These are phyloP conservation scores for Sporobolomyces phaffii DNA, from an alignment of 768 basidiomycete genomes.

Conservation along the genomic window DNA sequence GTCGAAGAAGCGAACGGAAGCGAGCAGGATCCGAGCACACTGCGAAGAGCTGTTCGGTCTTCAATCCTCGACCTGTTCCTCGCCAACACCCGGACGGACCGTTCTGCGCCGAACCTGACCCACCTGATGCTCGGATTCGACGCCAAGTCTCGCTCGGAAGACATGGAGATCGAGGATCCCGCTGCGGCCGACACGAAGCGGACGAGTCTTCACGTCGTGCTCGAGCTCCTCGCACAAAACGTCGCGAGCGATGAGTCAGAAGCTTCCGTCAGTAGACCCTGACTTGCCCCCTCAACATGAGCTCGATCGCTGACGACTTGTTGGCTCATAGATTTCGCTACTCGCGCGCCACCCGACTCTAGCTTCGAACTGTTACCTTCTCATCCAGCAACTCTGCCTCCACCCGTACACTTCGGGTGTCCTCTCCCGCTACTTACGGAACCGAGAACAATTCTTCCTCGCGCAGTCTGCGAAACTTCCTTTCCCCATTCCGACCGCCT, in stretches of 20 bases:
- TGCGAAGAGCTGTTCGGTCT: conserved; percentile 63
- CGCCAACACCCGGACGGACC: conserved; percentile 60
- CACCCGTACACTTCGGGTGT: conserved; percentile 75
- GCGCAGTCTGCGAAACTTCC: conserved; percentile 76
- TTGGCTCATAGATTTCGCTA: conserved; percentile 39
- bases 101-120: conserved; percentile 71
- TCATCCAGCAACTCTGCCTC: conserved; percentile 79
- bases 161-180: conserved; percentile 45
- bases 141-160: conserved; percentile 26
- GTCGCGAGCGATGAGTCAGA: conserved; percentile 52
- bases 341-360: conserved; percentile 55
- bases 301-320: background rate
- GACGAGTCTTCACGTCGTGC: conserved; percentile 72
- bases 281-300: background rate
- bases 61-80: conserved; percentile 76
- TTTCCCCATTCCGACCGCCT: conserved; percentile 53
- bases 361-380: conserved; percentile 76
- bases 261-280: conserved; percentile 20
- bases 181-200: conserved; percentile 40
- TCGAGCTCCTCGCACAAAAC: conserved; percentile 65
- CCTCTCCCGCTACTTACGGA: conserved; percentile 76
- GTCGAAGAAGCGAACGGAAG: conserved; percentile 5
- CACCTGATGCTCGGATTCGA: conserved; percentile 80
- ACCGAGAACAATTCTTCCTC: conserved; percentile 80
- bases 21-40: conserved; percentile 10